Evolutionary conservation across 306 rosid genomes (phyloP), one percentile per base, ranked within the genome.

Genomic region (Sophora flavescens): DNA sequence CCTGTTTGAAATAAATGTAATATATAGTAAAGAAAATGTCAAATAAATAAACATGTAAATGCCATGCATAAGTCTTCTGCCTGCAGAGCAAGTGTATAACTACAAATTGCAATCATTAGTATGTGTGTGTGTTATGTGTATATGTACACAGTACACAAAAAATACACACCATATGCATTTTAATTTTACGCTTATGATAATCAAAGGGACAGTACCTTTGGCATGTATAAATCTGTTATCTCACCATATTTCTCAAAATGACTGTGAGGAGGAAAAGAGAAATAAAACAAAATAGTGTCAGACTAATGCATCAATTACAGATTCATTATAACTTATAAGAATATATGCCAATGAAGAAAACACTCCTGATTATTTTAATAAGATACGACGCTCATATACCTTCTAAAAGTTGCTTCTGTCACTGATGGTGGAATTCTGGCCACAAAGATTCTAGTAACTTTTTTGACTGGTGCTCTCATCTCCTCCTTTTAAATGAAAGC

Each of bases 231-330:
- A 87, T 96, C 98, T 18, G 96, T 91, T 79, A 96, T 96, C 6
- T 96, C 97, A n/a, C 99, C 99, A 82, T 92, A 96, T 71, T 85
- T 91, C 93, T 91, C 99, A 88, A 96, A 96, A 87, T 96, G 94
- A 73, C 99, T 96, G 97, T 82, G 82, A 80, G 30, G 52, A 47
- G 5, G 15, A 63, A 45, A 44, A 59, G 8, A 52, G 32, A 54
- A 30, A 44, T 22, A 68, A 13, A 12, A 47, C 16, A 47, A 47
- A 47, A 47, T 47, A 70, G 14, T 18, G 57, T 35, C 64, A 72
- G 67, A 60, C 38, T 33, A 72, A 15, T 36, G 33, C 65, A 61
- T 57, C 14, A 16, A 9, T 44, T 59, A 41, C 2, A 35, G 22
- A 67, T 16, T 16, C 53, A 59, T 9, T 26, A 50, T 62, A 32